Evolutionary conservation across 2,329 filamentous ascomycete genomes (phyloP), one percentile per base, ranked within the genome.

Genomic region (Ophiostoma ulmi): DNA sequence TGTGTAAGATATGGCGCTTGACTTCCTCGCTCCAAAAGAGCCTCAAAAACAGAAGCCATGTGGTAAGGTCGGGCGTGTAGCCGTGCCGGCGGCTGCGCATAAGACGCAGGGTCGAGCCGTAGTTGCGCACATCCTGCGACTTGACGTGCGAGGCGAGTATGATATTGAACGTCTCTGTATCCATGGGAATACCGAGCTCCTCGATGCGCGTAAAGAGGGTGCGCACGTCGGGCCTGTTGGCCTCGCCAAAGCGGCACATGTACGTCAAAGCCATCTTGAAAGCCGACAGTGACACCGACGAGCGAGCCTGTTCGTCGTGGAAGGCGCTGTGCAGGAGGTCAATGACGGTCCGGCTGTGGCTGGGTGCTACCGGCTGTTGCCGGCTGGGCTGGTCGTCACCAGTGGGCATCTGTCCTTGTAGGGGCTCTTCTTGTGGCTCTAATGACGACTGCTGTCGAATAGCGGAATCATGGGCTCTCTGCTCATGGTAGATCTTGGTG

Each of bases 21-120:
- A 83, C 81, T n/a, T 86, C 83, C 75, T 89, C 87, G 13, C 84
- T 85, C 77, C 87, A 85, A 71, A 90, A 85, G 64, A 86, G 78
- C n/a, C 78, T 77, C 22, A 86, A 76, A 71, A 85, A 83, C 4
- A 82, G 77, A 2, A 82, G 73, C 84, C 84, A 86, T 0, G 84
- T 85, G 20, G 77, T 76, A 3, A 81, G 75, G 67, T 84, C 81
- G 4, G 84, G 82, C 38, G 74, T 72, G 64, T 80, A 78, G 67
- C 78, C 80, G 14, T 78, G 77, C 5, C 73, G 69, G 26, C 77
- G 72, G 7, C 73, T 69, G 35, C 77, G 72, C 84, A 86, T 85
- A 71, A 79, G 77, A 20, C 76, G 73, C 20, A 85, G 74, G 1
- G 80, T 77, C 3, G 73, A 73, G 70, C 80, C 75, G 74, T 86